Conservation (phyloP, 2,329 filamentous ascomycete genomes). For the Aspergillus spinulosporus region DNA sequence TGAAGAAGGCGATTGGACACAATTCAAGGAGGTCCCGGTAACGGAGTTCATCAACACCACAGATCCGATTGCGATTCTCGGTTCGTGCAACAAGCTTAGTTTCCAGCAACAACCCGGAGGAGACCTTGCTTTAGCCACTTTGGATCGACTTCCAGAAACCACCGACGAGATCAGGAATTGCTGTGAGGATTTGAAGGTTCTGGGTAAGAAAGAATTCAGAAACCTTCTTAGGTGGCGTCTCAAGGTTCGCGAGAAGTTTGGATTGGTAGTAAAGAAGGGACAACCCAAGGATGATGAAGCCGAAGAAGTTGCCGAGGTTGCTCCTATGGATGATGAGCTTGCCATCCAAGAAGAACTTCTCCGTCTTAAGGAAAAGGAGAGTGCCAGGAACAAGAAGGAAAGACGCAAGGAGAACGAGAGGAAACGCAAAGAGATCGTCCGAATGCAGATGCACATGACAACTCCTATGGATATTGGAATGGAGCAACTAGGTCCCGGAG, state of each 20-base stretch:
- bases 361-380: conserved; percentile 75
- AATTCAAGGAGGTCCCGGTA: conserved; percentile 84
- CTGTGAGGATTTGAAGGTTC: conserved; percentile 81
- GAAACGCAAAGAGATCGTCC: conserved; percentile 88
- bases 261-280: conserved; percentile 73
- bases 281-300: conserved; percentile 52
- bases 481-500: conserved; percentile 76
- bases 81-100: conserved; percentile 76
- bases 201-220: conserved; percentile 94
- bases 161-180: conserved; percentile 76
- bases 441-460: conserved; percentile 96
- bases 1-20: conserved; percentile 89
- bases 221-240: conserved; percentile 85
- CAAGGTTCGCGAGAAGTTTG: conserved; percentile 86
- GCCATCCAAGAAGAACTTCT: conserved; percentile 86
- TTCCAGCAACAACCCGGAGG: conserved; percentile 76
- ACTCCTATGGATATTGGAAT: conserved; percentile 94
- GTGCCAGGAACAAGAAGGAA: conserved; percentile 75
- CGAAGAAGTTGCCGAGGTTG: conserved; percentile 79
- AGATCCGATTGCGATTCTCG: conserved; percentile 91
- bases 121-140: conserved; percentile 81
- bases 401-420: conserved; percentile 85
- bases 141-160: conserved; percentile 83
- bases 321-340: conserved; percentile 92
- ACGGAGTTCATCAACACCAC: conserved; percentile 92